Evolutionary conservation across 306 rosid genomes (phyloP).

Genomic region (Rosa persica): DNA sequence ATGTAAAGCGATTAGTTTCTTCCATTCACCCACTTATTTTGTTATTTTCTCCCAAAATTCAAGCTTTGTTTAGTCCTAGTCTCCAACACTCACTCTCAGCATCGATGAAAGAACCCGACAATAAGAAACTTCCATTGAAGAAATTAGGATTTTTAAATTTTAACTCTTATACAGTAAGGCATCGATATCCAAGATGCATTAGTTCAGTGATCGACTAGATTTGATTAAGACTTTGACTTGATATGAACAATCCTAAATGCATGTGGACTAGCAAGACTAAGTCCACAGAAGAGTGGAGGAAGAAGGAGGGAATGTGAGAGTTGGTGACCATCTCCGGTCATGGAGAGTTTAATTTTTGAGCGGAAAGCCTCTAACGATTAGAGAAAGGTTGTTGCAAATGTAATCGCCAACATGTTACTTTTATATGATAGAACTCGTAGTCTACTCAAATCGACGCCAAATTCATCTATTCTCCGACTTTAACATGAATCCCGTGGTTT

Average conservation of each 20-base stretch:
- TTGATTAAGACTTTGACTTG: neutral
- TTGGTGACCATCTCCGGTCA: neutral
- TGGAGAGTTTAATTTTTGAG: neutral
- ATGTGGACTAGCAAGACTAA: neutral
- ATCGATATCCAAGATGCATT: neutral
- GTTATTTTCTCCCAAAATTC: neutral
- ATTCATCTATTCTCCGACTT: too few species aligned
- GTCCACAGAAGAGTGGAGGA: neutral
- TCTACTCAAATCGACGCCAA: too few species aligned
- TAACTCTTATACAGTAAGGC: neutral
- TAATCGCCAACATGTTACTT: neutral
- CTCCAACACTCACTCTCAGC: neutral
- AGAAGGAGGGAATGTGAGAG: neutral
- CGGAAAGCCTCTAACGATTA: neutral
- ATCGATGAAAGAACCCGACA: neutral
- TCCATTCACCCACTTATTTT: neutral
- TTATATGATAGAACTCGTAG: neutral
- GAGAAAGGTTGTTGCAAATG: neutral
- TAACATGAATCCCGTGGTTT: too few species aligned
- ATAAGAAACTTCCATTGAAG: neutral
- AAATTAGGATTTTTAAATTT: neutral
- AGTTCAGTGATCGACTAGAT: neutral
- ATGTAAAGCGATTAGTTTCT: neutral
- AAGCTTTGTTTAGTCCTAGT: neutral
- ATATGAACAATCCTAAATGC: neutral